These are phyloP conservation scores for Ajuga chamaepitys DNA, from an alignment of 257 asterid genomes.

Conservation along the genomic window DNA sequence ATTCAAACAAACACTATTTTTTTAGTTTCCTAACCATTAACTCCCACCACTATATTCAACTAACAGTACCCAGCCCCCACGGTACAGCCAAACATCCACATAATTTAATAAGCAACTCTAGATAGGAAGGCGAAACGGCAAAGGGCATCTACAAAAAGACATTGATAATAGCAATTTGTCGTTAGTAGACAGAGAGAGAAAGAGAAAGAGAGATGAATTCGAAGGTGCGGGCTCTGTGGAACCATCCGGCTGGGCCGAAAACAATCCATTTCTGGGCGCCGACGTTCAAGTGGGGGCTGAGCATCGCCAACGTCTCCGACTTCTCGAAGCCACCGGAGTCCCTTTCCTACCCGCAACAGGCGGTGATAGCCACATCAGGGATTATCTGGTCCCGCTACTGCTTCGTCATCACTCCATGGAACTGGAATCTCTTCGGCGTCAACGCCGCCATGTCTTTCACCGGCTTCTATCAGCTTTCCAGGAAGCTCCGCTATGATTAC, in stretches of 20 bases:
- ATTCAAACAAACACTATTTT: too few relatives aligned
- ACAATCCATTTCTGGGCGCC: constrained; percentile 57
- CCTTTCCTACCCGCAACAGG: constrained; percentile 45
- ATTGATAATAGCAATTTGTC: too few relatives aligned
- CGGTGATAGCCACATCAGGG: constrained; percentile 37
- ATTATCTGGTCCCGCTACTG: constrained; percentile 51
- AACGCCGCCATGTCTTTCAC: constrained; percentile 50
- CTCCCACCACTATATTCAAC: too few relatives aligned
- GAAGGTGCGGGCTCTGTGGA: constrained; percentile 32
- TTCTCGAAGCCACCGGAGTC: constrained; percentile 43
- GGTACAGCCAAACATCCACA: too few relatives aligned
- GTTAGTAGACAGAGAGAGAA: neutral
- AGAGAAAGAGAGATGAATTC: constrained; percentile 18
- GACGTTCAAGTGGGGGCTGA: constrained; percentile 51
- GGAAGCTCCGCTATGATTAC: constrained; percentile 37
- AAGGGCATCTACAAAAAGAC: too few relatives aligned
- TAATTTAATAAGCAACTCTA: too few relatives aligned
- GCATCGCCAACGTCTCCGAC: constrained; percentile 43
- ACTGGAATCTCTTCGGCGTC: constrained; percentile 42
- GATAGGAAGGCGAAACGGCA: too few relatives aligned
- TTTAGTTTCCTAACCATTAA: too few relatives aligned
- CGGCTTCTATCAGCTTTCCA: constrained; percentile 39
- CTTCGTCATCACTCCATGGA: constrained; percentile 45
- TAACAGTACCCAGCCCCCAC: too few relatives aligned
- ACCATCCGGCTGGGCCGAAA: constrained; percentile 52